Base-by-base conservation (phyloP, 371 early-diverging fungal species). In the Mucor velutinosus region DNA sequence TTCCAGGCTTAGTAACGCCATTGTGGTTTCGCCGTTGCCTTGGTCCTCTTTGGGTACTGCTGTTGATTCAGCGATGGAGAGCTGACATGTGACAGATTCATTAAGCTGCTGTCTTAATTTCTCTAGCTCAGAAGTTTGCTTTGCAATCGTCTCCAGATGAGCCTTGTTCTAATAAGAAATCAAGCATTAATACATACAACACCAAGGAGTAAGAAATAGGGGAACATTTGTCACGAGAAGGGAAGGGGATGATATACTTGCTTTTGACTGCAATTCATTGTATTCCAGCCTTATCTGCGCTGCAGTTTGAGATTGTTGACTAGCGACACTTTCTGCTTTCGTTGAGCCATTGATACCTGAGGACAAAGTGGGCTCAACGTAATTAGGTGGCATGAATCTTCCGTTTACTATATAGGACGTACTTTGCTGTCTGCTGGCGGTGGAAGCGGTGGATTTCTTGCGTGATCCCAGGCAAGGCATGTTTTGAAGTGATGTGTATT, bases 191-290 rank as follows among this genome's bases (percentile, higher is more conserved):
- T 49, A 35, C 32, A 43, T 14, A 15, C 37, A 12, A 35, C 41
- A 41, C 17, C 41, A 1, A 41, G 41, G 41, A 10, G 21, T 17
- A 25, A n/a, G 30, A 30, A 33, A 30, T 8, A 7, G 8, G n/a
- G 15, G 29, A 41, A 41, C 41, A 17, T 41, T 41, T 41, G 17
- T 41, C 41, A 17, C 17, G 6, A 62, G 27, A 27, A 12, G 17
- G 15, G 30, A 21, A 14, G 1, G 32, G 14, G 25, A 15, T 14
- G n/a, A 7, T 14, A 12, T 58, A 25, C 37, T 32, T 65, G 77
- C 83, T 75, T 79, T 77, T 29, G 65, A 65, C 58, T 80, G 80
- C 35, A 83, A 61, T n/a, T 79, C 79, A 62, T 74, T 69, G 53
- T 75, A 77, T 66, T 83, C 81, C 61, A 76, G 76, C 30, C 70